Conservation (phyloP, 352 stramenopile genomes). For the Pythium phragmiticola region DNA sequence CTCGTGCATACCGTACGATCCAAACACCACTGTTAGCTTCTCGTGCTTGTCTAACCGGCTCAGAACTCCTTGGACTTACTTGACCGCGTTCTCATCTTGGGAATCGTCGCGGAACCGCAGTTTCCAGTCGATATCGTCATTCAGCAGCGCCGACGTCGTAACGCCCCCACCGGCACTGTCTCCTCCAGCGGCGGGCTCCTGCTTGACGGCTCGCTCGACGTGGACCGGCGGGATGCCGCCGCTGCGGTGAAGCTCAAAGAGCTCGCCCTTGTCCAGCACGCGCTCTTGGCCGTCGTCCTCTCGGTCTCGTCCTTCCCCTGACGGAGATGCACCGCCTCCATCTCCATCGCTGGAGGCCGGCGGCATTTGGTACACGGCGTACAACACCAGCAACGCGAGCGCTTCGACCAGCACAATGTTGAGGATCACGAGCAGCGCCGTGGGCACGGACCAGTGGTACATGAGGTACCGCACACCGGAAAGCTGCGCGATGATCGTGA, state of each 20-base stretch:
- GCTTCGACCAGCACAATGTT: slow-evolving; percentile 79
- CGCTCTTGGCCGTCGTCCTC: slow-evolving; percentile 13
- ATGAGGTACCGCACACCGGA: slow-evolving; percentile 81
- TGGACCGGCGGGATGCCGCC: slow-evolving; percentile 34
- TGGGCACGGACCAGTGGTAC: slow-evolving; percentile 83
- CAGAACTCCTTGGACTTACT: not conserved
- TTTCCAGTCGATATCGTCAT: slow-evolving; percentile 32
- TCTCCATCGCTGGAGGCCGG: slow-evolving; percentile 1
- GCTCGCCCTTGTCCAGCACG: slow-evolving; percentile 26
- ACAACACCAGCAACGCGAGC: slow-evolving; percentile 62
- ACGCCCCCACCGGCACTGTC: not conserved
- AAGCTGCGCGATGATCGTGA: slow-evolving; percentile 82
- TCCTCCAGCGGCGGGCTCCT: slow-evolving; percentile 29
- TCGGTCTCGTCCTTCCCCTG: not conserved
- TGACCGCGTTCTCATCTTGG: not conserved
- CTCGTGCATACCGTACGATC: not conserved
- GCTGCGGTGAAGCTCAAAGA: slow-evolving; percentile 26
- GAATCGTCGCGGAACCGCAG: slow-evolving; percentile 23
- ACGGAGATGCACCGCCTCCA: not conserved
- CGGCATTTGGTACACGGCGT: slow-evolving; percentile 60
- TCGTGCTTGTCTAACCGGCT: not conserved
- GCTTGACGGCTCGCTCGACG: slow-evolving; percentile 38
- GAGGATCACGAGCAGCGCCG: slow-evolving; percentile 65
- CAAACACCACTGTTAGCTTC: not conserved
- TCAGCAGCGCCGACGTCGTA: slow-evolving; percentile 23